phyloP scores from a whole-genome alignment of 805 yeast genomes.

The Pichia exigua region DNA sequence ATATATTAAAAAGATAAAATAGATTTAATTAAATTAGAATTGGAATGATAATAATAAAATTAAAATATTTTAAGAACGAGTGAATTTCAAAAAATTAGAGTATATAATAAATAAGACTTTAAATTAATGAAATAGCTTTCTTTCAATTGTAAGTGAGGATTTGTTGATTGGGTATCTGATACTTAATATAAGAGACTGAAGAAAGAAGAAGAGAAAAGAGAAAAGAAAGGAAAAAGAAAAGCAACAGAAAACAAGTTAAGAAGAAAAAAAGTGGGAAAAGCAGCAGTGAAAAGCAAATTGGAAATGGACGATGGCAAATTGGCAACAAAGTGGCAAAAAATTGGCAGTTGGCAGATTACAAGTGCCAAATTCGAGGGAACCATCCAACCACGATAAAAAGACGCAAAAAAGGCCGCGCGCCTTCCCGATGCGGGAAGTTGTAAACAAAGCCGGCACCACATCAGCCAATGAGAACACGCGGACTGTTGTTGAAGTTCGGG shows the following conservation, averaged over 20 bases:
- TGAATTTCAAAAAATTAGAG: background rate
- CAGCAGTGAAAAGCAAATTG: background rate
- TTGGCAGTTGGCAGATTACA: background rate
- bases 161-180: slow-evolving; percentile 3
- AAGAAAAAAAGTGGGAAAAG: background rate
- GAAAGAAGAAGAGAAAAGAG: background rate
- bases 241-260: background rate
- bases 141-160: background rate
- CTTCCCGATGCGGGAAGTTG: background rate
- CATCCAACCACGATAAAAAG: background rate
- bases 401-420: background rate
- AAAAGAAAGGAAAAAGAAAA: background rate
- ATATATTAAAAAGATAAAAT: background rate
- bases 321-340: background rate
- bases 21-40: background rate
- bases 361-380: background rate
- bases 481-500: no score
- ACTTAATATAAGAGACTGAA: background rate
- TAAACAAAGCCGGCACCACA: background rate
- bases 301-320: background rate
- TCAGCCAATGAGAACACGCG: background rate
- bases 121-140: background rate
- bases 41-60: background rate
- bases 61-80: background rate
- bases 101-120: no score